A percentile compares a stretch with the other conserved stretches of the same genome.
These are phyloP conservation scores for Dryadomyces quercivorus DNA, from an alignment of 2,329 filamentous ascomycete genomes.

Conservation along the genomic window DNA sequence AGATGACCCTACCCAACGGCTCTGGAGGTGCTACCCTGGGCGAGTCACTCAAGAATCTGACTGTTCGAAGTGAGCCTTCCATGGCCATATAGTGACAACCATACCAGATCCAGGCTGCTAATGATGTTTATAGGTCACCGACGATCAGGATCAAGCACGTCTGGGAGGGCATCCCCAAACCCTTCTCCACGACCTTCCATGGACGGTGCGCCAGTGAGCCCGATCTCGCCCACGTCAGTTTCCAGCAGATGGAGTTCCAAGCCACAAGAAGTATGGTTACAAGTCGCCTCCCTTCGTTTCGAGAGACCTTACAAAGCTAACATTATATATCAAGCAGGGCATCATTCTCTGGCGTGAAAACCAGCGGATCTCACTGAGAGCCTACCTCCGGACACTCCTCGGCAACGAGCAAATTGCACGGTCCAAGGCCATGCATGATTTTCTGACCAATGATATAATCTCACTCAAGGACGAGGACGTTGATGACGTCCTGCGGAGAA, in stretches of 20 bases:
- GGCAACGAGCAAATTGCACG: constrained; percentile 74
- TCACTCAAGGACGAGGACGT: constrained; percentile 70
- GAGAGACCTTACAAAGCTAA: not conserved
- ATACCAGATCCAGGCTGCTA: too few relatives aligned
- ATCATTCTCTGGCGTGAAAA: constrained; percentile 71
- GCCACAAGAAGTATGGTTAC: constrained; percentile 12
- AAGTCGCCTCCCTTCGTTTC: not conserved
- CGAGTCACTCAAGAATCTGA: constrained; percentile 26
- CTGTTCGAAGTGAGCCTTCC: constrained; percentile 33
- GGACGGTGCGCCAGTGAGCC: constrained; percentile 26
- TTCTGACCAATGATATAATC: constrained; percentile 63
- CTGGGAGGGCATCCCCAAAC: constrained; percentile 27
- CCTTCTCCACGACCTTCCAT: constrained; percentile 30
- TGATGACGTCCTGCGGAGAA: constrained; percentile 67
- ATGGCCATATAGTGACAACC: too few relatives aligned
- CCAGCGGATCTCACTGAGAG: constrained; percentile 81
- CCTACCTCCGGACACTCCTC: constrained; percentile 77
- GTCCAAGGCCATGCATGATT: constrained; percentile 74
- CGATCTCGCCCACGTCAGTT: not conserved
- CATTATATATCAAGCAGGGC: not conserved
- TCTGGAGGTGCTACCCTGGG: constrained; percentile 14
- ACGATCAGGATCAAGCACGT: constrained; percentile 24
- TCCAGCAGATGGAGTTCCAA: not conserved
- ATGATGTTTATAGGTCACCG: too few relatives aligned
- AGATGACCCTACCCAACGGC: constrained; percentile 28